Percentiles rank a stretch among this genome's conserved stretches.
phyloP scores from a whole-genome alignment of 2,329 filamentous ascomycete genomes.

The Colletotrichum eleusines region DNA sequence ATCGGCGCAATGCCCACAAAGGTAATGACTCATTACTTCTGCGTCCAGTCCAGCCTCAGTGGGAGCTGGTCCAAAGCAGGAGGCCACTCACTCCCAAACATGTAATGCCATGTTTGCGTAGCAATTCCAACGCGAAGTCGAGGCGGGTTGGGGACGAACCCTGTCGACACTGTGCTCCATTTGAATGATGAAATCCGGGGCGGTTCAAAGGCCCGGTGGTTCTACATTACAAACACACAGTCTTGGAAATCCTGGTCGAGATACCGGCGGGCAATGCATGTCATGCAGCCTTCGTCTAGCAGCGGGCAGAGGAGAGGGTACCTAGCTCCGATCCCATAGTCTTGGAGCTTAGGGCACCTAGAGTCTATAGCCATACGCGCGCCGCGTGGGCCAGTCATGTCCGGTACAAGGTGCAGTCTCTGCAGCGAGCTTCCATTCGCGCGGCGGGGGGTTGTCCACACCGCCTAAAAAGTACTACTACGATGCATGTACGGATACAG shows the following conservation, averaged over 20 bases:
- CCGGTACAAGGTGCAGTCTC: constrained; percentile 1
- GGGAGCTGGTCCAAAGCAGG: not conserved
- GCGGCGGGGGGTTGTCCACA: not conserved
- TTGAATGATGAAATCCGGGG: not conserved
- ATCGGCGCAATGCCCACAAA: no score
- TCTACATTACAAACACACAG: not conserved
- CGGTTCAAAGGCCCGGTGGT: not conserved
- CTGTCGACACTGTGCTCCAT: not conserved
- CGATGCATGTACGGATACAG: no score
- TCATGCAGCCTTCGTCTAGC: constrained; percentile 38
- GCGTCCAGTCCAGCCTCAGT: not conserved
- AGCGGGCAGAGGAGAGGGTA: not conserved
- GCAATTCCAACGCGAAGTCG: not conserved
- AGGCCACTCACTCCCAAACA: not conserved
- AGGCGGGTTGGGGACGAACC: not conserved
- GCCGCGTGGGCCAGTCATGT: not conserved
- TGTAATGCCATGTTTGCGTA: not conserved
- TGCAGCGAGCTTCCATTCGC: constrained; percentile 16
- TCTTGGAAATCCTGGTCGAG: not conserved
- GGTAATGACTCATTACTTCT: not conserved
- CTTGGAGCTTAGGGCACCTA: not conserved
- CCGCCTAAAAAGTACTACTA: not conserved
- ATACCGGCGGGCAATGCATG: constrained; percentile 14
- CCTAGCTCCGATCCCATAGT: not conserved
- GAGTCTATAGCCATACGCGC: not conserved